Evolutionary conservation across 2,329 filamentous ascomycete species (phyloP).

Genomic region (Colletotrichum sp.): DNA sequence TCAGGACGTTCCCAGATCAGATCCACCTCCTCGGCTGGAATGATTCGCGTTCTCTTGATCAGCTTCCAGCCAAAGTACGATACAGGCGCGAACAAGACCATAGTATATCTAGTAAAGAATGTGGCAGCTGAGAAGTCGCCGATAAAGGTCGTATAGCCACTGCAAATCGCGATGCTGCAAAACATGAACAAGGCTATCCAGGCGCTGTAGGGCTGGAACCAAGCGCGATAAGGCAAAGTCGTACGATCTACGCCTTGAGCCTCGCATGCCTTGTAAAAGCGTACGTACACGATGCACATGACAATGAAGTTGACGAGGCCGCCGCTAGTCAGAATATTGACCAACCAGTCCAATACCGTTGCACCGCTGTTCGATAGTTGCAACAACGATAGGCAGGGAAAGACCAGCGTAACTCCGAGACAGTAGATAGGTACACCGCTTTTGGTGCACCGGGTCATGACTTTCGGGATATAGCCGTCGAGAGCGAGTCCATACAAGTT

Average conservation of each 20-base stretch:
- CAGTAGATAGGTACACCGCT: constrained; percentile 31
- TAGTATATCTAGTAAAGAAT: constrained; percentile 69
- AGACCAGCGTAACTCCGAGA: not conserved
- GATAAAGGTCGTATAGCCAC: constrained; percentile 67
- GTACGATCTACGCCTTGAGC: constrained; percentile 56
- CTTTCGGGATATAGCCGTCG: constrained; percentile 53
- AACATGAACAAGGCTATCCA: constrained; percentile 62
- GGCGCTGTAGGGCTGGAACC: constrained; percentile 69
- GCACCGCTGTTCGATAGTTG: constrained; percentile 50
- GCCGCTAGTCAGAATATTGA: constrained; percentile 67
- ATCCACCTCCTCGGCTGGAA: constrained; percentile 61
- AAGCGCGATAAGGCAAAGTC: constrained; percentile 69
- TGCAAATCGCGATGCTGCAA: constrained; percentile 62
- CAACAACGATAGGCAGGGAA: constrained; percentile 10
- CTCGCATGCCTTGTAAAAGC: constrained; percentile 63
- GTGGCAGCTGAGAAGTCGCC: constrained; percentile 61
- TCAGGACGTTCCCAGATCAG: constrained; percentile 62
- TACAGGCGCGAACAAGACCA: constrained; percentile 64
- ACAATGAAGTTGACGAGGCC: constrained; percentile 32
- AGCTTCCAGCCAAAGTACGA: constrained; percentile 64
- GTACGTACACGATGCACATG: constrained; percentile 58
- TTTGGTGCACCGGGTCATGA: constrained; percentile 29
- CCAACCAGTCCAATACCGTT: constrained; percentile 67
- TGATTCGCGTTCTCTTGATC: constrained; percentile 60
- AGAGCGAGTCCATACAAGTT: constrained; percentile 60